A percentile compares a stretch with the other conserved stretches of the same genome.
Conservation (phyloP, 306 rosid genomes). For the Castanea sativa region DNA sequence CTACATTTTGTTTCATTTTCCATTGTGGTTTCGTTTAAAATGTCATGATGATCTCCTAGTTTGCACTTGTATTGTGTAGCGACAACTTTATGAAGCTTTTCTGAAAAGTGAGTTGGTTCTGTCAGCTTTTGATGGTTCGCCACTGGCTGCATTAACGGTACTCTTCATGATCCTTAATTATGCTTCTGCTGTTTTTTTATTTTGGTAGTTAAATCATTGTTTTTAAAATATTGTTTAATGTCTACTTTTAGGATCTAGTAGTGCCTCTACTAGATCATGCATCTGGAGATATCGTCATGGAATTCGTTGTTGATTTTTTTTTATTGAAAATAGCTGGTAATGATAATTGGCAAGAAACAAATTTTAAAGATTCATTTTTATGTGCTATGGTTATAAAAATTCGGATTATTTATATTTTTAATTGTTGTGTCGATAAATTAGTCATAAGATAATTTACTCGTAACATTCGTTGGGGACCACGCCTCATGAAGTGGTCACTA, state of each 20-base stretch:
- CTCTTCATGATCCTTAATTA: conserved; percentile 10
- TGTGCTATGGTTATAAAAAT: background rate
- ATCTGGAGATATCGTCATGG: background rate
- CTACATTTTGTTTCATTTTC: background rate
- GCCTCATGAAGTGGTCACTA: too few relatives aligned
- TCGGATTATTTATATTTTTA: background rate
- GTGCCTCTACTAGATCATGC: background rate
- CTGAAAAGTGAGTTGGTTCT: conserved; percentile 81
- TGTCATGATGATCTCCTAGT: background rate
- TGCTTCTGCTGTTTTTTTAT: conserved; percentile 10
- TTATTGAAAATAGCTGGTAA: background rate
- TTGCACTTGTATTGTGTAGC: conserved; percentile 43
- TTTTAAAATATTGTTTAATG: background rate
- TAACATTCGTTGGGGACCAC: too few relatives aligned
- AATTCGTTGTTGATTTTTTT: background rate
- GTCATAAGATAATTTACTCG: background rate
- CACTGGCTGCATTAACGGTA: conserved; percentile 89
- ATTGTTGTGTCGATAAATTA: background rate
- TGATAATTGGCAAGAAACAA: background rate
- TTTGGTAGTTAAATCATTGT: background rate
- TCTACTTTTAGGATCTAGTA: background rate
- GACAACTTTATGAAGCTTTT: conserved; percentile 78
- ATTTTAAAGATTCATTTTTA: background rate
- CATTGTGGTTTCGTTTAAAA: background rate
- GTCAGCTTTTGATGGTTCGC: conserved; percentile 93